A percentile compares a stretch with the other conserved stretches of the same genome.
Evolutionary conservation across 2,329 filamentous ascomycete genomes (phyloP).

Genomic region (Colletotrichum sp.): DNA sequence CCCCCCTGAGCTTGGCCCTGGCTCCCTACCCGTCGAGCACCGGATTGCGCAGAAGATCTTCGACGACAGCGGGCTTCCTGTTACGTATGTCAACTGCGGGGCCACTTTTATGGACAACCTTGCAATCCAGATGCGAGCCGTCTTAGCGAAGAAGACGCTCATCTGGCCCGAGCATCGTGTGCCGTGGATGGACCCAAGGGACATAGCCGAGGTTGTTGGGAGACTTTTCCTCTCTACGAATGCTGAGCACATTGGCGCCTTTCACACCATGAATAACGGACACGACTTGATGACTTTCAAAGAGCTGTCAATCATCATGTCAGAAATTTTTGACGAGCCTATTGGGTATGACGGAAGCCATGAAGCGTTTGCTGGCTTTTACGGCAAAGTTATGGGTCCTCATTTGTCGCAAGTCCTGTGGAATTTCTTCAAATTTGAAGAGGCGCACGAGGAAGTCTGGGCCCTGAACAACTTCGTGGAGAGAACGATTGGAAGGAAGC

Average conservation of each 20-base stretch:
- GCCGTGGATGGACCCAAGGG: neutral
- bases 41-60: neutral
- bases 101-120: neutral
- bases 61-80: neutral
- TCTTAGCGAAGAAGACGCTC: neutral
- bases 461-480: neutral
- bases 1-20: neutral
- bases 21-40: neutral
- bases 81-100: neutral
- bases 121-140: neutral
- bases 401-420: neutral
- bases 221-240: neutral
- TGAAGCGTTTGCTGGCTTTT: neutral
- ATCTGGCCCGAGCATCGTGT: constrained; percentile 7
- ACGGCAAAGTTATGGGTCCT: neutral
- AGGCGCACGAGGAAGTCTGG: neutral
- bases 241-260: neutral
- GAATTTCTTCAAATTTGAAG: neutral
- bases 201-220: neutral
- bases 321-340: neutral
- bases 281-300: neutral
- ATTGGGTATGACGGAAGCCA: neutral
- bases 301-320: neutral
- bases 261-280: neutral
- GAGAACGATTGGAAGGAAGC: neutral